Evolutionary conservation across 495 filamentous ascomycete species (phyloP).

Genomic region (Stereocaulon alpinum): DNA sequence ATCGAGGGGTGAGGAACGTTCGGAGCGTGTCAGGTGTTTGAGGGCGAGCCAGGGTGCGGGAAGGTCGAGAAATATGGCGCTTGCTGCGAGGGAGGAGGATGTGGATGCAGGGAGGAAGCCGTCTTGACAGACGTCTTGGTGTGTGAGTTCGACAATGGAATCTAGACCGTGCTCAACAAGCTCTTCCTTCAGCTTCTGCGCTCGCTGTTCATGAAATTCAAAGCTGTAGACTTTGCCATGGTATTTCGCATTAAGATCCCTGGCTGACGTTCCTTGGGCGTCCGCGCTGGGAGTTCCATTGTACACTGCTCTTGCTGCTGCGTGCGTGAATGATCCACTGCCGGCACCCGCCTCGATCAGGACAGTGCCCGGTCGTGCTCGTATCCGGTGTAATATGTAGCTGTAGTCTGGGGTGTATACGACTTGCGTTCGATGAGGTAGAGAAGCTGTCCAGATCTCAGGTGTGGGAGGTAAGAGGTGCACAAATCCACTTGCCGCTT

Average conservation of each 20-base stretch:
- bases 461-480: constrained; percentile 87
- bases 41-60: constrained; percentile 89
- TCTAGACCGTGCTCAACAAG: constrained; percentile 63
- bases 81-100: constrained; percentile 51
- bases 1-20: constrained; percentile 52
- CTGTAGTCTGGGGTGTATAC: constrained; percentile 97
- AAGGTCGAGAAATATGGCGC: constrained; percentile 82
- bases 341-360: constrained; percentile 92
- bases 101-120: constrained; percentile 55
- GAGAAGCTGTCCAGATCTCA: constrained; percentile 79
- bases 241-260: too few species aligned
- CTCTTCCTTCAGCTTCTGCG: constrained; percentile 60
- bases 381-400: constrained; percentile 81
- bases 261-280: neutral
- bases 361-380: constrained; percentile 65
- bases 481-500: constrained; percentile 72
- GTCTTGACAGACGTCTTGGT: constrained; percentile 82
- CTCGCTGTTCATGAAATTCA: constrained; percentile 79
- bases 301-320: constrained; percentile 76
- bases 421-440: constrained; percentile 93
- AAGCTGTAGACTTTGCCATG: constrained; percentile 80
- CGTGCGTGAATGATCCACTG: constrained; percentile 92
- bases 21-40: constrained; percentile 63
- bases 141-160: constrained; percentile 64
- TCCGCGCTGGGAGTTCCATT: constrained; percentile 53